These are phyloP conservation scores for Phialemoniopsis sp. DNA, from an alignment of 2,329 filamentous ascomycete genomes.

Conservation along the genomic window DNA sequence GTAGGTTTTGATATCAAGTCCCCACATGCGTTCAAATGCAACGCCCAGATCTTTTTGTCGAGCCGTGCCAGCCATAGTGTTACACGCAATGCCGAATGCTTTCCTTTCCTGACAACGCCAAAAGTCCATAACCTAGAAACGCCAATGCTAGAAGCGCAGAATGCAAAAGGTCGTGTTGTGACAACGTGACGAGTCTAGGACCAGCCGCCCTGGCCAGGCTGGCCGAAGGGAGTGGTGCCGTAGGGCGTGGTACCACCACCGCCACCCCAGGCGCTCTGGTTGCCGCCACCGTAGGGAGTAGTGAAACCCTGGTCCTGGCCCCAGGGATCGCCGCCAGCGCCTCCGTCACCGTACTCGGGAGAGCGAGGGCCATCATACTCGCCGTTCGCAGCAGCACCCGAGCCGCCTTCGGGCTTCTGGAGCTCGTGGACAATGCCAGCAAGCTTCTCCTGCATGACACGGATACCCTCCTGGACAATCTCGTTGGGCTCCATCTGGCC, in stretches of 20 bases:
- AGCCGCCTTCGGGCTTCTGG: conserved; percentile 41
- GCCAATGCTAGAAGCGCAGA: too few species aligned
- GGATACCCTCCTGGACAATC: conserved; percentile 85
- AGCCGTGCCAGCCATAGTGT: too few species aligned
- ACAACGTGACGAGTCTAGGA: conserved; percentile 22
- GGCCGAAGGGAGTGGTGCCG: conserved; percentile 39
- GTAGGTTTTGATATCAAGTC: too few species aligned
- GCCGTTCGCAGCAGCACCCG: conserved; percentile 28
- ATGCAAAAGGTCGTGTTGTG: too few species aligned
- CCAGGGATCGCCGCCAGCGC: conserved; percentile 49
- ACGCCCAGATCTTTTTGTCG: too few species aligned
- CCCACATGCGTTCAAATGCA: too few species aligned
- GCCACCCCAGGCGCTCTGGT: conserved; percentile 62
- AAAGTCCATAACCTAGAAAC: too few species aligned
- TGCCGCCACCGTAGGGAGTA: conserved; percentile 61
- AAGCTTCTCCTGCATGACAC: conserved; percentile 84
- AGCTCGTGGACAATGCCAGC: conserved; percentile 60
- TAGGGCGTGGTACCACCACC: conserved; percentile 44
- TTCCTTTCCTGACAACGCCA: too few species aligned
- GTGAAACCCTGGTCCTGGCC: conserved; percentile 60
- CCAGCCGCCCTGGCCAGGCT: conserved; percentile 48
- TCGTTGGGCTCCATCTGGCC: conserved; percentile 86
- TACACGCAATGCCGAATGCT: too few species aligned
- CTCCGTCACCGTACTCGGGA: conserved; percentile 45
- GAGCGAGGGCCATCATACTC: conserved; percentile 62